Base-by-base conservation (phyloP, 176 grass and related monocot species). In the Musa itinerans region DNA sequence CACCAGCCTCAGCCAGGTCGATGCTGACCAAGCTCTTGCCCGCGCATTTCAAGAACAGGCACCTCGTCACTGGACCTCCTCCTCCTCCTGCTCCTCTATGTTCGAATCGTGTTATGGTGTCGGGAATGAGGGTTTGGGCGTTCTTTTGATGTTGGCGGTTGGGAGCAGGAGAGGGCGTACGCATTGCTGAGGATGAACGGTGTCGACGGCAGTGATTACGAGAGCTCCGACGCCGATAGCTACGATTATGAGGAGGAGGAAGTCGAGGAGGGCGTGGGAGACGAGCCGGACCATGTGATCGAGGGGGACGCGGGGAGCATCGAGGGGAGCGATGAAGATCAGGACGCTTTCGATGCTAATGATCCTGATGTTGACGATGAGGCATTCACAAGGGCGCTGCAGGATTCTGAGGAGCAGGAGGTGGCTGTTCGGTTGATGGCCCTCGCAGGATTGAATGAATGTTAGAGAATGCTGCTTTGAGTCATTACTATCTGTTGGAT, bases 31-130 rank as follows among this genome's bases (percentile, higher is more conserved):
- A 64, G 91, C 95, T 75, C 91, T 99, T 12, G 90, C 95, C 11
- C 85, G 95, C 54, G 95, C 89, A 23, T 88, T 99, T 52, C 95
- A 99, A 82, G 95, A 99, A 68, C 95, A 99, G 86, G 95, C 29
- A 89, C 75, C 61, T 55, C 29, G 43, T 67, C 29, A 73, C 77
- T 56, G 11, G 74, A 55, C 65, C 78, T 69, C 24, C 24, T 24
- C 24, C 24, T 24, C 34, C 11, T 13, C 52, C 71, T 21, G 9
- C 4, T 27, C 16, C 10, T 62, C n/a, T 12, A 20, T 19, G 10
- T 17, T 10, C 52, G 0, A 2, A 13, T 8, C 23, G 7, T 48
- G 50, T 7, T 10, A 13, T 11, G 34, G 16, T 65, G 27, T 27
- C 61, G 29, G 12, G 29, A 1, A 43, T 23, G 6, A 20, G 78